Percentiles rank a stretch among this genome's conserved stretches.
phyloP scores from a whole-genome alignment of 805 yeast genomes.

The Cyberlindnera xylosilytica region DNA sequence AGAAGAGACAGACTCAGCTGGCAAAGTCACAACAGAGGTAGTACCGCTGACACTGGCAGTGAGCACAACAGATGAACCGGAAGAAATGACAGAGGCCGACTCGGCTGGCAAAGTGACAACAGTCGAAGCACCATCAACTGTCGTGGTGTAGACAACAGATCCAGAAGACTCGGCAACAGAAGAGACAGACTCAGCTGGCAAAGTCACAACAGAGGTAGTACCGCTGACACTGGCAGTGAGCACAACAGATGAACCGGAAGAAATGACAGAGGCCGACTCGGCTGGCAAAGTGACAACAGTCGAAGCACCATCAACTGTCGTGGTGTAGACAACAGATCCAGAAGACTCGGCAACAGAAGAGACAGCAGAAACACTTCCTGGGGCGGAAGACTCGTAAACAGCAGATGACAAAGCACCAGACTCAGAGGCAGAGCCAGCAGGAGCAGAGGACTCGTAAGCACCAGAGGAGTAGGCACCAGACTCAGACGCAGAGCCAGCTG shows the following conservation, averaged over 20 bases:
- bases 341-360: not conserved
- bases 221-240: not conserved
- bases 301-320: not conserved
- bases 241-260: not conserved
- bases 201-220: not conserved
- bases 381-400: not conserved
- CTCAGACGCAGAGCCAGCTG: not conserved
- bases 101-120: not conserved
- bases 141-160: not conserved
- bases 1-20: not conserved
- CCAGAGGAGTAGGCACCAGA: not conserved
- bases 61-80: not conserved
- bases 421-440: not conserved
- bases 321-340: not conserved
- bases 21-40: not conserved
- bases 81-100: not conserved
- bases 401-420: not conserved
- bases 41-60: not conserved
- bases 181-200: not conserved
- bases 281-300: not conserved
- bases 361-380: not conserved
- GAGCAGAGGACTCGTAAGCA: not conserved
- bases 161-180: not conserved
- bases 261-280: not conserved
- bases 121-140: not conserved